phyloP scores from a whole-genome alignment of 2,329 filamentous ascomycete species.

The Diaporthe sp. region DNA sequence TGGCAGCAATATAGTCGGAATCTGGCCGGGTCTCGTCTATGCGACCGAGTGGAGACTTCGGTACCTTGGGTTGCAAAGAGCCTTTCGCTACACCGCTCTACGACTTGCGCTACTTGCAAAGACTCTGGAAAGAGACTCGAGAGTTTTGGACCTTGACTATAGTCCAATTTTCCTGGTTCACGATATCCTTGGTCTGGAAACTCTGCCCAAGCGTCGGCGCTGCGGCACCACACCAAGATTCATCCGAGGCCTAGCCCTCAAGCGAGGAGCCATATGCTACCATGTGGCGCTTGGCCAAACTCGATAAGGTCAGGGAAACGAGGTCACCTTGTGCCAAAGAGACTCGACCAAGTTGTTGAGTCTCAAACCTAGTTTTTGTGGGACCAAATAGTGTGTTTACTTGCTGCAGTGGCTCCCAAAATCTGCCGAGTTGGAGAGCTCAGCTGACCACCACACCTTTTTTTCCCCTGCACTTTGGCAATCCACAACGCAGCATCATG shows the following conservation, averaged over 20 bases:
- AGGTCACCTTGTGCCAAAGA: not conserved
- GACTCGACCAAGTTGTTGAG: slow-evolving; percentile 15
- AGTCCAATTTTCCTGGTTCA: not conserved
- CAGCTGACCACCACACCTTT: slow-evolving; percentile 30
- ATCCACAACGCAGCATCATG: slow-evolving; percentile 19
- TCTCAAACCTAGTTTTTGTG: slow-evolving; percentile 33
- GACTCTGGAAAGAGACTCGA: slow-evolving; percentile 15
- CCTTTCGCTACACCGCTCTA: slow-evolving; percentile 31
- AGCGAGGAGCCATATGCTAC: not conserved
- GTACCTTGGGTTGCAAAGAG: slow-evolving; percentile 32
- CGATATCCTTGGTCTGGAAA: not conserved
- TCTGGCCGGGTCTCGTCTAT: slow-evolving; percentile 26
- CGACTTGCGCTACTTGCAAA: slow-evolving; percentile 16
- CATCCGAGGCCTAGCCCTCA: not conserved
- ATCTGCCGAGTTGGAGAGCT: slow-evolving; percentile 26
- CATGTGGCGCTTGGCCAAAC: not conserved
- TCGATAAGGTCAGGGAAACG: not conserved
- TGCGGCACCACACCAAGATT: not conserved
- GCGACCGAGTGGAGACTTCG: slow-evolving; percentile 32
- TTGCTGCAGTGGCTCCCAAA: not conserved
- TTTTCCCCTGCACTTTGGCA: slow-evolving; percentile 22
- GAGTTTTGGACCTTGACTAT: not conserved
- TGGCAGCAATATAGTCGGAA: slow-evolving; percentile 9
- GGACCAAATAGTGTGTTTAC: slow-evolving; percentile 9
- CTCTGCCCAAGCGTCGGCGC: not conserved